Conservation (phyloP, 2,329 filamentous ascomycete species). For the Fusarium cicatricum region DNA sequence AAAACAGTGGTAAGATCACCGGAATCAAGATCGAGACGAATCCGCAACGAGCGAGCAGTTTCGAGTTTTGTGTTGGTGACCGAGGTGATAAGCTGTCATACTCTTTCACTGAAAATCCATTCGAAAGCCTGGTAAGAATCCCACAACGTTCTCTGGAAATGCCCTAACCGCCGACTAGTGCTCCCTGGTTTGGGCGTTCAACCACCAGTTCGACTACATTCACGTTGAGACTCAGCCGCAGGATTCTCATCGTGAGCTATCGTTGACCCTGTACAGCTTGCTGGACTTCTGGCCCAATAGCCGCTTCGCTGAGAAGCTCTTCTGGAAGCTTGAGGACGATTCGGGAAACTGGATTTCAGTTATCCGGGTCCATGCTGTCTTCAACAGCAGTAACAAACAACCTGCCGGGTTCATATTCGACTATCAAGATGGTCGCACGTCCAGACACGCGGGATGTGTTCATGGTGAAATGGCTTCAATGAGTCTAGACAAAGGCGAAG, state of each 20-base stretch:
- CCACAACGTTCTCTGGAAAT: neutral
- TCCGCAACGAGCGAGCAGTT: neutral
- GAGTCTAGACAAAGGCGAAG: neutral
- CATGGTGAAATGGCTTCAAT: neutral
- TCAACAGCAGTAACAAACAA: neutral
- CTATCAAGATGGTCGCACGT: neutral
- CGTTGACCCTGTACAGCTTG: neutral
- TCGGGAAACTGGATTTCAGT: neutral
- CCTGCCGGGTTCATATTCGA: constrained; percentile 2
- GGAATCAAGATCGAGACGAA: constrained; percentile 5
- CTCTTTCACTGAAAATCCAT: neutral
- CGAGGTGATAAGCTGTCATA: neutral
- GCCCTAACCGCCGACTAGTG: neutral
- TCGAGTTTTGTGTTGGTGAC: neutral
- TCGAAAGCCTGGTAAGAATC: constrained; percentile 2
- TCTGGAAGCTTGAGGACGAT: constrained; percentile 1
- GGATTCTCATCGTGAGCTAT: neutral
- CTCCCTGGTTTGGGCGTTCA: neutral
- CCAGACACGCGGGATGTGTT: neutral
- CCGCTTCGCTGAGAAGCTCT: neutral
- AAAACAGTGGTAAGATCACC: neutral
- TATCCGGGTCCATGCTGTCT: neutral
- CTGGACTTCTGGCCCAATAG: neutral
- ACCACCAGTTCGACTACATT: neutral
- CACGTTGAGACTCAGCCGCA: neutral